Evolutionary conservation across 768 basidiomycete species (phyloP), one percentile per base, ranked within the genome.

Genomic region (Rhizopogon vesiculosus): DNA sequence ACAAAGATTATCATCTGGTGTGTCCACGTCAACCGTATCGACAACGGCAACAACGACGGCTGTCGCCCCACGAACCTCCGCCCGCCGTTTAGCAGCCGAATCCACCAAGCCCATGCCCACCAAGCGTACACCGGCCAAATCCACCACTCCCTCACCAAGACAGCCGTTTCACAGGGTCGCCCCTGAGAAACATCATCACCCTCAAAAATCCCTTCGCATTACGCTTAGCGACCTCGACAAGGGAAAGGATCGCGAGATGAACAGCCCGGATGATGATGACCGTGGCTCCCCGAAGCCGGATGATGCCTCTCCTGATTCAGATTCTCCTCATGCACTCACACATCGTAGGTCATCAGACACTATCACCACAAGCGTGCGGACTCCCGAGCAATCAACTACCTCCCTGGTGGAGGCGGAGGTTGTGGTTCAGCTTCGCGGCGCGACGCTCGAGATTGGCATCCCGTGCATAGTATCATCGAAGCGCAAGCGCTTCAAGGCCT

Each of bases 391-490:
- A 41, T 64, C 62, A 2, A 62, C 70, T 18, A 60, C 70, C 42
- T 59, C 59, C 7, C 62, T 61, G 4, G 39, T 60, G 16, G 58
- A 58, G 4, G 72, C 61, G 3, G 58, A 58, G 8, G 49, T 59
- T 3, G 49, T 58, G 5, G 31, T 50, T 3, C 39, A 66, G 5
- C 81, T 83, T 10, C 74, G 74, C 18, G 91, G 92, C 1, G 84
- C 86, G 3, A 89, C 85, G 10, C 81, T 95, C 38, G 87, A 90
- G 38, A 84, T 93, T 28, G 92, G 92, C 8, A 94, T 94, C 35
- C 91, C 93, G 0, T 94, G 93, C 72, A 92, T 94, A 67, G 88
- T 94, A 59, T 82, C 89, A 3, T 87, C 86, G 42, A 89, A 90
- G 66, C 80, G 88, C 39, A 86, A 87, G 59, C 81, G 91, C 8